Percentiles rank a stretch among this genome's conserved stretches.
These are phyloP conservation scores for Clavulina sp. DNA, from an alignment of 768 basidiomycete genomes.

Conservation along the genomic window DNA sequence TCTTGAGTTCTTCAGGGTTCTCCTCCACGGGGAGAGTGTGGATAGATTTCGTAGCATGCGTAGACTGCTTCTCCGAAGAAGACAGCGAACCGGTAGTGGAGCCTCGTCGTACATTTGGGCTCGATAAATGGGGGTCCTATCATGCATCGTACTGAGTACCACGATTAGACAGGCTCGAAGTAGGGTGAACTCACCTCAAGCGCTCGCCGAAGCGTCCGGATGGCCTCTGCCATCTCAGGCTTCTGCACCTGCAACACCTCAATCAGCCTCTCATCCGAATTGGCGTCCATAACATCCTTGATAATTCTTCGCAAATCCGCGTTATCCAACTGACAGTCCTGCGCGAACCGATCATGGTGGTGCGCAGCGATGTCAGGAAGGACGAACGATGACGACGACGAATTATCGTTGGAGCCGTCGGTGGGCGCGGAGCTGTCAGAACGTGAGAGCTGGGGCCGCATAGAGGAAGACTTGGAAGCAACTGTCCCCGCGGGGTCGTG, in stretches of 20 bases:
- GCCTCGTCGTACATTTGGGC: not conserved
- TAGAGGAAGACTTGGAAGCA: no score
- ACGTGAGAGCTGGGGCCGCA: no score
- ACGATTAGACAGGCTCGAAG: slow-evolving; percentile 15
- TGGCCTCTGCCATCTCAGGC: slow-evolving; percentile 62
- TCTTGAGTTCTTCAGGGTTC: slow-evolving; percentile 22
- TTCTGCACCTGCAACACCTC: slow-evolving; percentile 31
- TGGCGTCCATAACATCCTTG: slow-evolving; percentile 35
- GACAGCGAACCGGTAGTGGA: not conserved
- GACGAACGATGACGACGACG: no score
- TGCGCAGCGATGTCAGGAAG: not conserved
- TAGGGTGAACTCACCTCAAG: slow-evolving; percentile 19
- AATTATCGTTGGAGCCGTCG: no score
- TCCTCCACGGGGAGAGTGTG: slow-evolving; percentile 4
- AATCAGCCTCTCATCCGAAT: slow-evolving; percentile 47
- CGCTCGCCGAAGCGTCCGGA: slow-evolving; percentile 60
- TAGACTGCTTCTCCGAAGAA: not conserved
- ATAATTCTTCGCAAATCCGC: slow-evolving; percentile 41
- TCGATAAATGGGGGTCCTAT: not conserved
- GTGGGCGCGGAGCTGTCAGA: not conserved
- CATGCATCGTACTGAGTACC: not conserved
- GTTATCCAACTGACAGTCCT: slow-evolving; percentile 26
- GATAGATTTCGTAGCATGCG: not conserved
- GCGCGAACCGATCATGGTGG: not conserved
- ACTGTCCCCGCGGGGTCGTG: no score